Base-by-base conservation (phyloP, 1,139 yeast genomes). In the Saccharomyces hybrid region DNA sequence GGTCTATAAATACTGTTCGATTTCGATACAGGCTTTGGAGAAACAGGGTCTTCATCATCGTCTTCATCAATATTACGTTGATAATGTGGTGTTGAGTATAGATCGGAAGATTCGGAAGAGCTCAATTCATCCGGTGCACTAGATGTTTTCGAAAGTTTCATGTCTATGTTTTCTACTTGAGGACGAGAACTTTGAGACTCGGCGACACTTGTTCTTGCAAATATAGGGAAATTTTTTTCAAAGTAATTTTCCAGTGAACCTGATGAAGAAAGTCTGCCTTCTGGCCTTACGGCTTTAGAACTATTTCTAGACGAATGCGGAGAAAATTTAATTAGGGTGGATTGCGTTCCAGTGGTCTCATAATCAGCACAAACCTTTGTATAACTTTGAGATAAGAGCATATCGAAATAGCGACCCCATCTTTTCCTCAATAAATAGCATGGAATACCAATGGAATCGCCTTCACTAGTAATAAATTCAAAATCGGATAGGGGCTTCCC, bases 321-420 rank as follows among this genome's bases (percentile, higher is more conserved):
- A 5, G 60, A 56, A 38, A 52, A 53, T 44, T 53, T 59, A 21
- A 59, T 52, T 27, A 58, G 48, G 2, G 59, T 56, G 2, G 61
- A 56, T 16, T 55, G 58, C 31, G 47, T 50, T 4, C 55, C 58
- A 12, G 51, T 50, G n/a, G 48, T 56, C 24, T 62, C 61, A 46
- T 62, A 62, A 42, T 58, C 64, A n/a, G 60, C 53, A 31, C 62
- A 58, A 3, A 63, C 63, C 47, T 59, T 74, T 1, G 85, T 81
- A 64, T 85, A 86, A 0, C 85, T 88, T 59, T 78, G 78, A 0
- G 89, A 77, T 49, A 86, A 68, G 26, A 86, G 60, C 59, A 76
- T 76, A 57, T 83, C 83, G 65, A 86, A 86, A 60, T 79, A 83
- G 38, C 80, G 69, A 0, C 93, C 93, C 95, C 95, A 86, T 64